These are phyloP conservation scores for Alternaria burnsii DNA, from an alignment of 2,329 filamentous ascomycete species.

Conservation along the genomic window DNA sequence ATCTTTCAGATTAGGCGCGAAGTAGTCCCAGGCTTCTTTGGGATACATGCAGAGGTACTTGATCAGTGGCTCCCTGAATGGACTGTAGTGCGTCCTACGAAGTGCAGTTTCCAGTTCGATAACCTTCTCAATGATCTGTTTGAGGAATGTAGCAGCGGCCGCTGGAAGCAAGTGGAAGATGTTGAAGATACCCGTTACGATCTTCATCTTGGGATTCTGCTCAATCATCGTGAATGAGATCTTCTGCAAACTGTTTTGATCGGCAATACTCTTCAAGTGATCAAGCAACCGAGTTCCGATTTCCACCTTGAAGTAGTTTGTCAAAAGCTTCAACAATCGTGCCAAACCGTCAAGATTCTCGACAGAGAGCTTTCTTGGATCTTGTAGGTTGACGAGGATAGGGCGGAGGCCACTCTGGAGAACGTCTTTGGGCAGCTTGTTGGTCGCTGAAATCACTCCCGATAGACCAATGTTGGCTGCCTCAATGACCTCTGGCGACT, in stretches of 20 bases:
- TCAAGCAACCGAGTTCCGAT: conserved; percentile 93
- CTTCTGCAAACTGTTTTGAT: conserved; percentile 80
- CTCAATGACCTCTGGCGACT: conserved; percentile 89
- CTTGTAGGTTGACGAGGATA: conserved; percentile 95
- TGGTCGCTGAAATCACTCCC: conserved; percentile 85
- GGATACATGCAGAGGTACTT: conserved; percentile 94
- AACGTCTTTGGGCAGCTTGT: conserved; percentile 92
- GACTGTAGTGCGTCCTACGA: conserved; percentile 86
- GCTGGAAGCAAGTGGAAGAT: conserved; percentile 96
- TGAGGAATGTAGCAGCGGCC: conserved; percentile 89
- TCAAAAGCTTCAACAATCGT: conserved; percentile 86
- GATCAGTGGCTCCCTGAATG: conserved; percentile 88
- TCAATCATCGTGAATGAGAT: conserved; percentile 96
- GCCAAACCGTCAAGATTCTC: conserved; percentile 91
- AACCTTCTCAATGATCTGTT: conserved; percentile 87
- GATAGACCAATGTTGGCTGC: conserved; percentile 91
- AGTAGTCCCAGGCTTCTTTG: conserved; percentile 82
- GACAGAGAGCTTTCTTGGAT: conserved; percentile 87
- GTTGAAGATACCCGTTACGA: conserved; percentile 92
- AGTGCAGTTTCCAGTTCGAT: conserved; percentile 86
- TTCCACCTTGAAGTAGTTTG: conserved; percentile 99
- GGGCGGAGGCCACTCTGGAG: conserved; percentile 92
- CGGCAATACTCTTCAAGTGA: conserved; percentile 90
- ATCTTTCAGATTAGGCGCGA: conserved; percentile 81
- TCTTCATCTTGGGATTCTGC: conserved; percentile 90